These are phyloP conservation scores for Eleusine indica DNA, from an alignment of 176 grass and related monocot species.

Conservation along the genomic window DNA sequence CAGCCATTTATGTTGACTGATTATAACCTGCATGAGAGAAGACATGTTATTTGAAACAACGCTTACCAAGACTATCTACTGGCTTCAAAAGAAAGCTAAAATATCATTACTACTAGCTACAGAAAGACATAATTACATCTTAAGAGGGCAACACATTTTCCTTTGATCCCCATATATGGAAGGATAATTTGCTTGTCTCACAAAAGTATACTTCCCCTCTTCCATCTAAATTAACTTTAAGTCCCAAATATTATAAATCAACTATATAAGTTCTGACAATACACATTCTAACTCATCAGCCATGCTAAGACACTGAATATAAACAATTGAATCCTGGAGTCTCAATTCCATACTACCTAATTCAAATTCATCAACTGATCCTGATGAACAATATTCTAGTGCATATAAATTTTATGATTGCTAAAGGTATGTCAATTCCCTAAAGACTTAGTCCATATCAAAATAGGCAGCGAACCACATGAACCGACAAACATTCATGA, in stretches of 20 bases:
- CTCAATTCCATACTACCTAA: too few species aligned
- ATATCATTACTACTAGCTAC: not conserved
- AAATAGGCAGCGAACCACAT: not conserved
- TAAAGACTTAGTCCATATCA: not conserved
- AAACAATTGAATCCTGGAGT: not conserved
- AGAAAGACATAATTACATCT: not conserved
- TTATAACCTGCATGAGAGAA: conserved; percentile 27
- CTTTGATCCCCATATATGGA: not conserved
- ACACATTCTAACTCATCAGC: not conserved
- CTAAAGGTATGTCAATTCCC: not conserved
- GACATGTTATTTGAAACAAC: not conserved
- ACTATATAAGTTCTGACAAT: not conserved
- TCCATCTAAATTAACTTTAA: not conserved
- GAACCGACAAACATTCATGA: not conserved
- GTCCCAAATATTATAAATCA: conserved; percentile 6
- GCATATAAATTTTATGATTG: conserved; percentile 2
- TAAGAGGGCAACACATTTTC: not conserved
- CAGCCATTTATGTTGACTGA: conserved; percentile 59
- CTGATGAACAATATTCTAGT: not conserved
- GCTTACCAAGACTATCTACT: not conserved
- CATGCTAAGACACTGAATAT: too few species aligned
- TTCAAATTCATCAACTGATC: too few species aligned
- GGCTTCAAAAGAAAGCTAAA: not conserved
- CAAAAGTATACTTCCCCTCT: not conserved
- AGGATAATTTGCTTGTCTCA: not conserved